These are phyloP conservation scores for Botryosphaeria agaves DNA, from an alignment of 2,329 filamentous ascomycete species.

Conservation along the genomic window DNA sequence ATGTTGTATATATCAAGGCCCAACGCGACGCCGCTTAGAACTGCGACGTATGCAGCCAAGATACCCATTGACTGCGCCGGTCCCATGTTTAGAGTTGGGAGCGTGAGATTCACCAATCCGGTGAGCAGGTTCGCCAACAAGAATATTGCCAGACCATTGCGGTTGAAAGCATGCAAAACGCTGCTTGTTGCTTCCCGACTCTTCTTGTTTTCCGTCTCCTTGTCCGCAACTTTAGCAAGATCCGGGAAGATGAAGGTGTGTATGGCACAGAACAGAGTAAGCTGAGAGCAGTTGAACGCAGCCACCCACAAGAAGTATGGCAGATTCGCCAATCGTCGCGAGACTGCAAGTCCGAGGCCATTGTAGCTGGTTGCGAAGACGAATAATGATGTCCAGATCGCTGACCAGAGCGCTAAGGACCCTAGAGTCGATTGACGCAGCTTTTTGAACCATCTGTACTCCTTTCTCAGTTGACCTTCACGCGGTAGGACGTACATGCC, in stretches of 20 bases:
- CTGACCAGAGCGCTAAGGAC: conserved; percentile 46
- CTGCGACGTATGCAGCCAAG: conserved; percentile 52
- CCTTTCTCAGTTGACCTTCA: conserved; percentile 5
- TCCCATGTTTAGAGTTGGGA: conserved; percentile 62
- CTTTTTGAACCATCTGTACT: background rate
- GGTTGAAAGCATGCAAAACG: conserved; percentile 71
- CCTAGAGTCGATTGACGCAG: conserved; percentile 39
- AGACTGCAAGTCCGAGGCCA: conserved; percentile 61
- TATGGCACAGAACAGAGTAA: conserved; percentile 59
- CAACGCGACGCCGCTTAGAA: conserved; percentile 51
- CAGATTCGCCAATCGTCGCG: conserved; percentile 77
- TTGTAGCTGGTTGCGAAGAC: conserved; percentile 51
- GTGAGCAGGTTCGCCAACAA: conserved; percentile 79
- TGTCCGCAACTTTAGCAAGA: conserved; percentile 40
- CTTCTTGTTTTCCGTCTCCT: conserved; percentile 42
- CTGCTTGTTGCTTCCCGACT: conserved; percentile 57
- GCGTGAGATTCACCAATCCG: conserved; percentile 70
- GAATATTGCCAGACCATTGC: conserved; percentile 75
- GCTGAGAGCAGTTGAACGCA: conserved; percentile 77
- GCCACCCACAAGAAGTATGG: conserved; percentile 87
- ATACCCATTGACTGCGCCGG: conserved; percentile 52
- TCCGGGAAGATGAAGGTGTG: conserved; percentile 66
- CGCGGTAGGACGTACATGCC: conserved; percentile 65
- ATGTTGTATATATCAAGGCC: conserved; percentile 46
- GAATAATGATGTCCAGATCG: conserved; percentile 55